These are phyloP conservation scores for Cordia subcordata DNA, from an alignment of 257 asterid genomes.

Conservation along the genomic window DNA sequence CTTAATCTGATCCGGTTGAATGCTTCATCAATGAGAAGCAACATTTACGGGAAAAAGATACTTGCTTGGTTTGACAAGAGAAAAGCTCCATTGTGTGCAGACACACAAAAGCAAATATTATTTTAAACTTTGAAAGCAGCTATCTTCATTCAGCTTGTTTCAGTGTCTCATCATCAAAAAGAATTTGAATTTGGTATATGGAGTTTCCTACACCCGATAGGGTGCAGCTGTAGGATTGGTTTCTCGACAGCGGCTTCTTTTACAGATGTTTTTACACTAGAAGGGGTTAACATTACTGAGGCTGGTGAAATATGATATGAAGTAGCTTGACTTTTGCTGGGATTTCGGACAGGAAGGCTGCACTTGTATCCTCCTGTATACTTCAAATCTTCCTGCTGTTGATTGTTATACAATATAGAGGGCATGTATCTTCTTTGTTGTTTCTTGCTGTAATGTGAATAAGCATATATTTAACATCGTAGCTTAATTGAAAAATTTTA, in stretches of 20 bases:
- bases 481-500: not conserved
- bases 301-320: too few species aligned
- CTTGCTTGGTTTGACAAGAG: conserved; percentile 44
- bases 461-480: not conserved
- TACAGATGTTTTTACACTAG: too few species aligned
- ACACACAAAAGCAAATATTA: conserved; percentile 9
- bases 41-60: conserved; percentile 59
- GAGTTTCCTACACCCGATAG: too few species aligned
- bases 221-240: too few species aligned
- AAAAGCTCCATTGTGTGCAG: conserved; percentile 17
- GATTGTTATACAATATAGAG: too few species aligned
- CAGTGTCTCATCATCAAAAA: too few species aligned
- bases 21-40: conserved; percentile 46
- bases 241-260: too few species aligned
- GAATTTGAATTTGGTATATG: too few species aligned
- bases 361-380: not conserved
- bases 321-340: not conserved
- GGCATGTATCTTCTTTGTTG: not conserved
- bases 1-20: conserved; percentile 26
- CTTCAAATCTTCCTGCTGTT: too few species aligned
- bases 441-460: not conserved
- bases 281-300: too few species aligned
- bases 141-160: too few species aligned
- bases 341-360: not conserved
- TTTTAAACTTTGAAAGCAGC: too few species aligned